These are phyloP conservation scores for Podaxis rugospora DNA, from an alignment of 768 basidiomycete genomes.

Conservation along the genomic window DNA sequence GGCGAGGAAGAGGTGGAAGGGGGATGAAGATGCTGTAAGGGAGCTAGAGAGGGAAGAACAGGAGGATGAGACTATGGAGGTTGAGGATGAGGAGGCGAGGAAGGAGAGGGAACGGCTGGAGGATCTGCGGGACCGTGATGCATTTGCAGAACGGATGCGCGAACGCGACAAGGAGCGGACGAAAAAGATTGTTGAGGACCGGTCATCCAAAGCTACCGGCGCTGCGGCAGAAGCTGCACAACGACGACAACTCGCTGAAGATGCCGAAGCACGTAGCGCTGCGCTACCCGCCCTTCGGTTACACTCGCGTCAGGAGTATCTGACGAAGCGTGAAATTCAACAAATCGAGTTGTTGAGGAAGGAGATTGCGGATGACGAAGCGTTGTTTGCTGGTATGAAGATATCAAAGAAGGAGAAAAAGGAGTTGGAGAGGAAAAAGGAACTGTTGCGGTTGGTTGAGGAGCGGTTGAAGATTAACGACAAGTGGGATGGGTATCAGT, in stretches of 20 bases:
- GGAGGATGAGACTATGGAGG: conserved; percentile 33
- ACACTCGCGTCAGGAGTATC: conserved; percentile 91
- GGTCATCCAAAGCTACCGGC: conserved; percentile 70
- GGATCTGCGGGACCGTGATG: conserved; percentile 87
- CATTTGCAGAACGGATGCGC: conserved; percentile 84
- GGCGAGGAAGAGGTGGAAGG: conserved; percentile 57
- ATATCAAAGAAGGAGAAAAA: conserved; percentile 76
- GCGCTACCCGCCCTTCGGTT: conserved; percentile 74
- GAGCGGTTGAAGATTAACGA: conserved; percentile 93
- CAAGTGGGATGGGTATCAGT: conserved; percentile 91
- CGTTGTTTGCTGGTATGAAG: conserved; percentile 87
- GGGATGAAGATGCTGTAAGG: conserved; percentile 34
- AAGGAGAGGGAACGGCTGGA: conserved; percentile 70
- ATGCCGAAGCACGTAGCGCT: conserved; percentile 48
- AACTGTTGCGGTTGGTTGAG: conserved; percentile 86
- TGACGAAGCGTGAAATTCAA: conserved; percentile 94
- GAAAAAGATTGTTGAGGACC: conserved; percentile 90
- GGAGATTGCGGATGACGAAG: conserved; percentile 94
- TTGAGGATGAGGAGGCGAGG: conserved; percentile 69
- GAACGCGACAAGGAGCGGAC: conserved; percentile 80
- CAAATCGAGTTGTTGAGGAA: conserved; percentile 89
- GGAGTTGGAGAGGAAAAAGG: conserved; percentile 90
- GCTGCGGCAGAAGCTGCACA: conserved; percentile 81
- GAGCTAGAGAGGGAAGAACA: conserved; percentile 9
- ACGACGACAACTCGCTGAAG: conserved; percentile 79